Evolutionary conservation across 1,284 basidiomycete genomes (phyloP).

Genomic region (Ustilago tritici): DNA sequence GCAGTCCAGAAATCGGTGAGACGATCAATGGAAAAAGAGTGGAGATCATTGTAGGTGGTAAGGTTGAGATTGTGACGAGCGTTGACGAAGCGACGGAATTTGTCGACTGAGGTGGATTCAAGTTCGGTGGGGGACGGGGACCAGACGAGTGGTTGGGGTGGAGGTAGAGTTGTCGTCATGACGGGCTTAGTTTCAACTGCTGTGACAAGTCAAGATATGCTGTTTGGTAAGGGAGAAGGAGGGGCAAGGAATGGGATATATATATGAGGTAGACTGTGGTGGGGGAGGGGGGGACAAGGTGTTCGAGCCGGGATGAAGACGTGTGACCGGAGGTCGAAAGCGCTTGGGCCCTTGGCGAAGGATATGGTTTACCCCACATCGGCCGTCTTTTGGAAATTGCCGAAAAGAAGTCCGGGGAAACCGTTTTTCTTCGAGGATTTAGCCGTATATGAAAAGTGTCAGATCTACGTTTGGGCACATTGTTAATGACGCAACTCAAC

Average conservation of each 20-base stretch:
- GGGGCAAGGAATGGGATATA: neutral
- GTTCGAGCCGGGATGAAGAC: neutral
- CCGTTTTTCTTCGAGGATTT: neutral
- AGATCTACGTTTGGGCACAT: neutral
- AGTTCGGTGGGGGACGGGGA: constrained; percentile 29
- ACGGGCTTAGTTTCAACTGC: too few species aligned
- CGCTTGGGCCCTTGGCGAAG: too few species aligned
- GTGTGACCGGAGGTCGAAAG: neutral
- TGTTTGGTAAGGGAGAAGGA: neutral
- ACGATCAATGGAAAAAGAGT: constrained; percentile 48
- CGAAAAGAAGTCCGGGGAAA: constrained; percentile 1
- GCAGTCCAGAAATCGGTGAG: constrained; percentile 47
- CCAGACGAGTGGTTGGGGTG: constrained; percentile 47
- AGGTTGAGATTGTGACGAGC: constrained; percentile 35
- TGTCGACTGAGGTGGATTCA: constrained; percentile 36
- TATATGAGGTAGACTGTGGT: neutral
- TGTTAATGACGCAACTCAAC: neutral
- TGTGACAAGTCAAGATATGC: too few species aligned
- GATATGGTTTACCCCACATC: neutral
- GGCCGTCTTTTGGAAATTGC: neutral
- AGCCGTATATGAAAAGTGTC: neutral
- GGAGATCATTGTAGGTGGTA: constrained; percentile 49
- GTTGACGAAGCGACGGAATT: constrained; percentile 52
- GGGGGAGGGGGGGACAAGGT: neutral
- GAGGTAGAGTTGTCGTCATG: constrained; percentile 13